Percentiles rank a stretch among this genome's conserved stretches.
Evolutionary conservation across 805 yeast genomes (phyloP).

Genomic region (Ogataea kodamae): DNA sequence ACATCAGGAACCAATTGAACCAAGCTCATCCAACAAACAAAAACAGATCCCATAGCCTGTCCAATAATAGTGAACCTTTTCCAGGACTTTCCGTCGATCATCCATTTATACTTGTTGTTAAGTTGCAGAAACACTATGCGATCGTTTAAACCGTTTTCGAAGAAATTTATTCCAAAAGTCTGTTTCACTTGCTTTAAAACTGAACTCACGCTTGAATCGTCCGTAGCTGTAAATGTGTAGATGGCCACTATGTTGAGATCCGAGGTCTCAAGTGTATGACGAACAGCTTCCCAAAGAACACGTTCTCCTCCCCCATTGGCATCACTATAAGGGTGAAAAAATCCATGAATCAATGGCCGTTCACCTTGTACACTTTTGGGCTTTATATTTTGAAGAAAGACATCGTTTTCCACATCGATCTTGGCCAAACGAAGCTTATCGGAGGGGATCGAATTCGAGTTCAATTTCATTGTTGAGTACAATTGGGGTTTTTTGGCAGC

Average conservation of each 20-base stretch:
- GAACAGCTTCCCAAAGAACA: slow-evolving; percentile 92
- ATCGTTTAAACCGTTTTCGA: slow-evolving; percentile 20
- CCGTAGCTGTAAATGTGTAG: slow-evolving; percentile 42
- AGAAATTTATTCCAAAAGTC: slow-evolving; percentile 30
- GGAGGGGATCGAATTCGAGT: slow-evolving; percentile 18
- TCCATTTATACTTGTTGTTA: slow-evolving; percentile 36
- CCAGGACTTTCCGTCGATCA: slow-evolving; percentile 74
- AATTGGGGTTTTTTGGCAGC: slow-evolving; percentile 31
- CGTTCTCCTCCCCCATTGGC: slow-evolving; percentile 99
- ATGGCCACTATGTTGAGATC: slow-evolving; percentile 56
- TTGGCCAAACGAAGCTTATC: slow-evolving; percentile 26
- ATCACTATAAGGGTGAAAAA: slow-evolving; percentile 92
- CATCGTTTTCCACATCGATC: slow-evolving; percentile 23
- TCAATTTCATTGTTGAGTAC: slow-evolving; percentile 35
- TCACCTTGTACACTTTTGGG: slow-evolving; percentile 34
- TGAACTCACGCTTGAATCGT: slow-evolving; percentile 23
- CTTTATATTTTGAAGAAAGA: slow-evolving; percentile 23
- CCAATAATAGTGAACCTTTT: slow-evolving; percentile 77
- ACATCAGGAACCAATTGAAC: slow-evolving; percentile 72
- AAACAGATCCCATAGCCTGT: slow-evolving; percentile 77
- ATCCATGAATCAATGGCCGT: slow-evolving; percentile 61
- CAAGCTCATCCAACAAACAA: slow-evolving; percentile 70
- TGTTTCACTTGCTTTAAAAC: slow-evolving; percentile 23
- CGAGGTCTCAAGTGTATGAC: slow-evolving; percentile 54
- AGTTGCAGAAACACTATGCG: slow-evolving; percentile 33